Conservation (phyloP, 805 yeast genomes). For the Starmera caribaea region DNA sequence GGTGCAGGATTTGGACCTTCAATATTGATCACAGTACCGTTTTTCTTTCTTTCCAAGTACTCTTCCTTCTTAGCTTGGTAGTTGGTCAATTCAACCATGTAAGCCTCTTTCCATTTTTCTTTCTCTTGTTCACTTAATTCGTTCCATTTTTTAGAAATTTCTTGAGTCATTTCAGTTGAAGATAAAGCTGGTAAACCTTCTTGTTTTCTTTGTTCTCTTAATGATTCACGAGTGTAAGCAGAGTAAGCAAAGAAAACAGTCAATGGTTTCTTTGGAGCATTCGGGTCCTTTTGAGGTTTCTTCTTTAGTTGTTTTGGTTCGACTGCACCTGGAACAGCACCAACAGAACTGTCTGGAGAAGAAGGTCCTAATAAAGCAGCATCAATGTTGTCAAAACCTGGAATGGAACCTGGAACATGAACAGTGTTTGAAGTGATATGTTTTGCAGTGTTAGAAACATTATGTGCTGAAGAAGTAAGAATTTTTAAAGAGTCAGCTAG, state of each 20-base stretch:
- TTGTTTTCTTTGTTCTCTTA: slow-evolving; percentile 57
- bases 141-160: slow-evolving; percentile 75
- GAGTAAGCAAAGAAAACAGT: slow-evolving; percentile 79
- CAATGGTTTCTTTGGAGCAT: slow-evolving; percentile 92
- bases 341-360: slow-evolving; percentile 16
- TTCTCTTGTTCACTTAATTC: slow-evolving; percentile 60
- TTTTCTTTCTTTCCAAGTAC: slow-evolving; percentile 36
- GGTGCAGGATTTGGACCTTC: slow-evolving; percentile 28
- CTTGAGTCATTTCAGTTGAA: slow-evolving; percentile 70
- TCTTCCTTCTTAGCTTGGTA: slow-evolving; percentile 37
- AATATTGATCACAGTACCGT: slow-evolving; percentile 20
- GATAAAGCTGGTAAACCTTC: slow-evolving; percentile 54
- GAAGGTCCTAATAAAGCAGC: slow-evolving; percentile 5
- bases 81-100: slow-evolving; percentile 30
- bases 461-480: slow-evolving; percentile 26
- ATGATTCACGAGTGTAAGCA: slow-evolving; percentile 58
- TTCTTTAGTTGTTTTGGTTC: slow-evolving; percentile 24
- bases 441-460: slow-evolving; percentile 17
- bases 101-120: slow-evolving; percentile 57
- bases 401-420: slow-evolving; percentile 1
- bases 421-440: slow-evolving; percentile 3
- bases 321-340: slow-evolving; percentile 10
- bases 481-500: slow-evolving; percentile 31
- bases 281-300: slow-evolving; percentile 67
- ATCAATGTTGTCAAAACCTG: slow-evolving; percentile 6